Evolutionary conservation across 2,329 filamentous ascomycete genomes (phyloP).

Genomic region (Amylocarpus encephaloides): DNA sequence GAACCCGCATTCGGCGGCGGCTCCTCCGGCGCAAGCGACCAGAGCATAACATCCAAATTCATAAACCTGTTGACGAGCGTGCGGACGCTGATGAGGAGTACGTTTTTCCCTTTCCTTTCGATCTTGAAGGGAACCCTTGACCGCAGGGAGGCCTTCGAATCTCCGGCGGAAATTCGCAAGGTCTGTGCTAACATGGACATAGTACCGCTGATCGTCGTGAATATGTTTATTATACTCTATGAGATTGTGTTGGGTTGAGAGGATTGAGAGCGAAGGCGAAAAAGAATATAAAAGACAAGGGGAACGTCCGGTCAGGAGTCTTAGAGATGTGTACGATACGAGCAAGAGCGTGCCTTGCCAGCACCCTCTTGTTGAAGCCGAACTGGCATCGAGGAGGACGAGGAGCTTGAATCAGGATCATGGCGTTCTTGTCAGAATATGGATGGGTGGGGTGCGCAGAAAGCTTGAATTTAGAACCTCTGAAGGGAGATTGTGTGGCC

Average conservation of each 20-base stretch:
- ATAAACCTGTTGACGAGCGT: constrained; percentile 88
- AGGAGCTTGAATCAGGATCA: no score
- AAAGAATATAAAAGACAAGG: no score
- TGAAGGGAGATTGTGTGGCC: no score
- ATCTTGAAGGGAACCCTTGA: no score
- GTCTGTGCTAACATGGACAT: constrained; percentile 4
- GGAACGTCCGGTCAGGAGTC: no score
- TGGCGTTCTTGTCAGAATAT: constrained; percentile 10
- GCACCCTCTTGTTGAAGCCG: no score
- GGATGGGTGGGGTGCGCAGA: no score
- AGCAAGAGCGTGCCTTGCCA: not conserved
- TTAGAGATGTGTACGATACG: constrained; percentile 1
- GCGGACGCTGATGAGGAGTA: constrained; percentile 89
- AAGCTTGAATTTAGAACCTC: no score
- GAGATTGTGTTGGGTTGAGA: constrained; percentile 65
- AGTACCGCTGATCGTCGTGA: constrained; percentile 83
- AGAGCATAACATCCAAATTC: constrained; percentile 77
- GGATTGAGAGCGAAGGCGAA: no score
- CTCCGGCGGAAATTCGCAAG: not conserved
- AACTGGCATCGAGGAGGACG: not conserved
- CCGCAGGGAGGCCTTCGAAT: not conserved
- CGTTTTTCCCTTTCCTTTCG: constrained; percentile 33
- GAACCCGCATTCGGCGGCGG: constrained; percentile 72
- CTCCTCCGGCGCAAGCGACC: constrained; percentile 51
- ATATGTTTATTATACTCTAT: constrained; percentile 76